A percentile compares a stretch with the other conserved stretches of the same genome.
phyloP scores from a whole-genome alignment of 2,329 filamentous ascomycete species.

The Ustilaginoidea virens region DNA sequence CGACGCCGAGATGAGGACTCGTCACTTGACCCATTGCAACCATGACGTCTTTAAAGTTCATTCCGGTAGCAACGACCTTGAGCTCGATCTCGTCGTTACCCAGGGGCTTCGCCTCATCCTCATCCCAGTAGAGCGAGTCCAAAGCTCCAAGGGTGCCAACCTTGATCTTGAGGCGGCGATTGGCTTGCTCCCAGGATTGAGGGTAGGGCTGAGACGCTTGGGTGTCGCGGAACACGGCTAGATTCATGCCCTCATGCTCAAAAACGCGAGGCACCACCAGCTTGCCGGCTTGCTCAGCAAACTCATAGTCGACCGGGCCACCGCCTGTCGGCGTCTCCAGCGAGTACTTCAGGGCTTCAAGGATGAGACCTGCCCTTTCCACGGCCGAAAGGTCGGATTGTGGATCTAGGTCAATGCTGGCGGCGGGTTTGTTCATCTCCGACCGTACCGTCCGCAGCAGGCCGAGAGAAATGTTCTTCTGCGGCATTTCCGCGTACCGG shows the following conservation, averaged over 20 bases:
- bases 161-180: conserved; percentile 20
- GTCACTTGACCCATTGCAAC: conserved; percentile 10
- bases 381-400: conserved; percentile 14
- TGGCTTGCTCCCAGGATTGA: conserved; percentile 21
- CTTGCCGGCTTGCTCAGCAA: conserved; percentile 13
- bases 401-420: conserved; percentile 29
- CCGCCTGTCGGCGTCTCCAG: conserved; percentile 7
- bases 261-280: conserved; percentile 15
- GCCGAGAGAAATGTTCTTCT: conserved; percentile 28
- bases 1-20: conserved; percentile 9
- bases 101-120: conserved; percentile 14
- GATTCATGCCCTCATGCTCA: conserved; percentile 12
- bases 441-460: conserved; percentile 30
- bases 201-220: conserved; percentile 13
- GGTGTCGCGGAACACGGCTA: conserved; percentile 12
- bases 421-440: conserved; percentile 28
- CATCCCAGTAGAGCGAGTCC: conserved; percentile 25
- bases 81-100: conserved; percentile 23
- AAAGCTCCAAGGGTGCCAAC: conserved; percentile 23
- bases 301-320: conserved; percentile 13
- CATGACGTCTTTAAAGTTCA: conserved; percentile 24
- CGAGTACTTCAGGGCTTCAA: conserved; percentile 11
- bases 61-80: conserved; percentile 24
- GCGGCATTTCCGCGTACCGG: conserved; percentile 17
- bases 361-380: conserved; percentile 17